These are phyloP conservation scores for Dothideomycetes sp. DNA, from an alignment of 2,329 filamentous ascomycete species.

Conservation along the genomic window DNA sequence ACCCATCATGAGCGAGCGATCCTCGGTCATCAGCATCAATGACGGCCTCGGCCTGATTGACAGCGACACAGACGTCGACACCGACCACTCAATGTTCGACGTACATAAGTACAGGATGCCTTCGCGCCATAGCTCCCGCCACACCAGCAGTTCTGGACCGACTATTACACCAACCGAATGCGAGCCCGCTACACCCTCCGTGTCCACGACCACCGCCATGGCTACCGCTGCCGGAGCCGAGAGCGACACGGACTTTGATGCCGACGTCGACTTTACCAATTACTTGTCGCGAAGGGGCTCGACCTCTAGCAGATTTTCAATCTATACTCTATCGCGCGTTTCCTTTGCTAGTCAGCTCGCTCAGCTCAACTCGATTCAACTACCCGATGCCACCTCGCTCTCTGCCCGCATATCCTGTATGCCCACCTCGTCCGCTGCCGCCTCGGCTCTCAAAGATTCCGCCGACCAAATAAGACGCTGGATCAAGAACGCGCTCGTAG, in stretches of 20 bases:
- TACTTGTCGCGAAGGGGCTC: slow-evolving; percentile 49
- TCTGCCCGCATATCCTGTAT: slow-evolving; percentile 78
- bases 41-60: slow-evolving; percentile 44
- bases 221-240: slow-evolving; percentile 35
- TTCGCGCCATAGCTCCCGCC: slow-evolving; percentile 29
- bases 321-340: slow-evolving; percentile 84
- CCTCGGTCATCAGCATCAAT: slow-evolving; percentile 44
- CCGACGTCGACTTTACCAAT: slow-evolving; percentile 6
- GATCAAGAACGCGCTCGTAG: slow-evolving; percentile 86
- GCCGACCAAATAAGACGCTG: slow-evolving; percentile 88
- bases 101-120: slow-evolving; percentile 66
- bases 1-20: slow-evolving; percentile 32
- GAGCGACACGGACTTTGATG: slow-evolving; percentile 42
- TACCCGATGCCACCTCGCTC: slow-evolving; percentile 77
- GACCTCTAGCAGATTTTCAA: slow-evolving; percentile 65
- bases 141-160: slow-evolving; percentile 17
- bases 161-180: slow-evolving; percentile 5
- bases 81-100: slow-evolving; percentile 43
- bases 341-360: slow-evolving; percentile 91
- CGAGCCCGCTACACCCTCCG: slow-evolving; percentile 23
- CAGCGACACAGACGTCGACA: slow-evolving; percentile 40
- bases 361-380: slow-evolving; percentile 79
- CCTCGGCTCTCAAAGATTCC: slow-evolving; percentile 72
- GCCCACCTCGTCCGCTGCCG: slow-evolving; percentile 72
- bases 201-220: slow-evolving; percentile 17